Base-by-base conservation (phyloP, 768 basidiomycete genomes). In the Hortiboletus campestris region DNA sequence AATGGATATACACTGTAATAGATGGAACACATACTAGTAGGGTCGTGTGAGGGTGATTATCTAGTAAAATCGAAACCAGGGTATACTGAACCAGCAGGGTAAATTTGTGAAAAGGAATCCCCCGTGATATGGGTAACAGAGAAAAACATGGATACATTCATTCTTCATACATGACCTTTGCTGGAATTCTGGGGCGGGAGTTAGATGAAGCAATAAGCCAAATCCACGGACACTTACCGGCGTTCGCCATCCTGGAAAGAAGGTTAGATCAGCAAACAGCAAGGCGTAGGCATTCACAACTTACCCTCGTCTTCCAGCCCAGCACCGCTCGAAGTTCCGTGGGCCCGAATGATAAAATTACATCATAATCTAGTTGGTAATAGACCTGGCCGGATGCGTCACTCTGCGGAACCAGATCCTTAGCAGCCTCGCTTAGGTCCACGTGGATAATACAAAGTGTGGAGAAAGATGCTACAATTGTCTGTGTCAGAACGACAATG, bases 281-380 rank as follows among this genome's bases (percentile, higher is more conserved):
- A 31, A 29, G 12, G 31, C 13, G 36, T 2, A 25, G 25, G 25
- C 3, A 25, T 5, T 14, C 16, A 28, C 6, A 14, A 46, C 52
- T 57, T 22, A 52, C 61, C 46, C 43, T 49, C 1, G 61, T 10
- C 42, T 28, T 51, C 59, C 61, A 62, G 20, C 48, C 34, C 2
- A 62, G 17, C 0, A 50, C 14, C 7, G 59, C 61, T 22, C 42
- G 38, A 12, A 61, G 32, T 46, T 61, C 59, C 0, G 55, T 42
- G 19, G 49, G 36, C 34, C 61, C 52, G 41, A 57, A 61, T 0
- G 25, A 40, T 22, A 57, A 9, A 31, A 57, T 52, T 10, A 62
- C 42, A 20, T 61, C 34, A 25, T 62, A 62, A 36, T 61, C 47
- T 3, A 60, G 35, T 41, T 52, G 22, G 32, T 62, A 62, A 49